These are phyloP conservation scores for Metschnikowia hibisci DNA, from an alignment of 805 yeast genomes.

Conservation along the genomic window DNA sequence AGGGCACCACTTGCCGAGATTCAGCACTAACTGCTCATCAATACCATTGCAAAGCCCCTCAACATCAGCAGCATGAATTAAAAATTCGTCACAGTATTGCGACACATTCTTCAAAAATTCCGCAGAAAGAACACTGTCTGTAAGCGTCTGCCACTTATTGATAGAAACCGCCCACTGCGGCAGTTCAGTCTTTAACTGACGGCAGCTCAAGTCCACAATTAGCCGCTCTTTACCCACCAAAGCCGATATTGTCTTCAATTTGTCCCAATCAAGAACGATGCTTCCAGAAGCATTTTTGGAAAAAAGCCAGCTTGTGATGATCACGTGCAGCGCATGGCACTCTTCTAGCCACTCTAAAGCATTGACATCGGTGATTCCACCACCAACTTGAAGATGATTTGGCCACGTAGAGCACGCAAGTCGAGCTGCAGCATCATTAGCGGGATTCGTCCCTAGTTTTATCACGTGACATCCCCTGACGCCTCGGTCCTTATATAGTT, in stretches of 20 bases:
- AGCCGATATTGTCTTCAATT: slow-evolving; percentile 48
- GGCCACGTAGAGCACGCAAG: slow-evolving; percentile 79
- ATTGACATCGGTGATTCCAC: slow-evolving; percentile 77
- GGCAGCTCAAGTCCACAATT: slow-evolving; percentile 90
- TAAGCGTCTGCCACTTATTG: slow-evolving; percentile 94
- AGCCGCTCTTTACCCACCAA: slow-evolving; percentile 61
- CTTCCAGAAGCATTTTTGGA: slow-evolving; percentile 50
- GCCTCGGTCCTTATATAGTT: slow-evolving; percentile 54
- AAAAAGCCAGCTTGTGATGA: slow-evolving; percentile 89
- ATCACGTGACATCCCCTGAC: slow-evolving; percentile 88
- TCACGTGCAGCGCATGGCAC: slow-evolving; percentile 77
- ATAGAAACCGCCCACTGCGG: slow-evolving; percentile 88
- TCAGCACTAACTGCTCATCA: slow-evolving; percentile 69
- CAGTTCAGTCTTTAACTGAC: slow-evolving; percentile 27
- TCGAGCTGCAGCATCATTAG: slow-evolving; percentile 78
- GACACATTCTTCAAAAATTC: slow-evolving; percentile 54
- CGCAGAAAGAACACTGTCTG: slow-evolving; percentile 54
- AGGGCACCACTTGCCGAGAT: slow-evolving; percentile 75
- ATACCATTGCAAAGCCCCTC: slow-evolving; percentile 95
- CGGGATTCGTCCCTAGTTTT: slow-evolving; percentile 72
- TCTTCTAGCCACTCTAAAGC: slow-evolving; percentile 72
- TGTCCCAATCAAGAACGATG: slow-evolving; percentile 38
- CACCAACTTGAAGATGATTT: slow-evolving; percentile 75
- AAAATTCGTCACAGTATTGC: slow-evolving; percentile 74
- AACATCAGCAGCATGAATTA: slow-evolving; percentile 97